phyloP scores from a whole-genome alignment of 2,329 filamentous ascomycete genomes.

The Madurella fahalii region DNA sequence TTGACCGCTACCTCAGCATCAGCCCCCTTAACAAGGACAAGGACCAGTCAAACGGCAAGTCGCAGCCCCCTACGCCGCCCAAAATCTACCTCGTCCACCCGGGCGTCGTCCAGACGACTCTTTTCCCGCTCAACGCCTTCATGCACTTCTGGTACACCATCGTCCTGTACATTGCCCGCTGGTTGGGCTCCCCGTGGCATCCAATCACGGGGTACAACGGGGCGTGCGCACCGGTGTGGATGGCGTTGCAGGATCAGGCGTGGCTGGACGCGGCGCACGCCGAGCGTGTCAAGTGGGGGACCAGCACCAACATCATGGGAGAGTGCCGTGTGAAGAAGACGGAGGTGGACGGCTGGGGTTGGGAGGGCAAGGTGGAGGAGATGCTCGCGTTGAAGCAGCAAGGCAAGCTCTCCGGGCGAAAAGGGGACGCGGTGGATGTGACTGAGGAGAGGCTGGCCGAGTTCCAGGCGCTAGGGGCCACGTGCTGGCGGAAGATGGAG shows the following conservation, averaged over 20 bases:
- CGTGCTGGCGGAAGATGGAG: slow-evolving; percentile 70
- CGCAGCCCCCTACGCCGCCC: slow-evolving; percentile 15
- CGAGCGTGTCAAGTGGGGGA: slow-evolving; percentile 76
- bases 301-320: slow-evolving; percentile 57
- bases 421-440: slow-evolving; percentile 52
- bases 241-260: slow-evolving; percentile 64
- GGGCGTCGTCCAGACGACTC: slow-evolving; percentile 76
- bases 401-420: slow-evolving; percentile 54
- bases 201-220: slow-evolving; percentile 70
- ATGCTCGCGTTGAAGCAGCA: slow-evolving; percentile 42
- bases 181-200: slow-evolving; percentile 87
- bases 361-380: slow-evolving; percentile 52
- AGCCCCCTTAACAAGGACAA: slow-evolving; percentile 21
- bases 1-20: slow-evolving; percentile 50
- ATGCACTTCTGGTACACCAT: slow-evolving; percentile 66
- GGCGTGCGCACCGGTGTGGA: slow-evolving; percentile 71
- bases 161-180: slow-evolving; percentile 67
- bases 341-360: slow-evolving; percentile 84
- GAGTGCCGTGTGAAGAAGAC: slow-evolving; percentile 65
- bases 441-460: slow-evolving; percentile 56
- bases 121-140: slow-evolving; percentile 69
- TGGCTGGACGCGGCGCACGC: slow-evolving; percentile 54
- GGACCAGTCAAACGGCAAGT: not conserved
- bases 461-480: slow-evolving; percentile 59
- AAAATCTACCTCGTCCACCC: slow-evolving; percentile 74